phyloP scores from a whole-genome alignment of 2,329 filamentous ascomycete genomes.

The Fusarium lateritium region DNA sequence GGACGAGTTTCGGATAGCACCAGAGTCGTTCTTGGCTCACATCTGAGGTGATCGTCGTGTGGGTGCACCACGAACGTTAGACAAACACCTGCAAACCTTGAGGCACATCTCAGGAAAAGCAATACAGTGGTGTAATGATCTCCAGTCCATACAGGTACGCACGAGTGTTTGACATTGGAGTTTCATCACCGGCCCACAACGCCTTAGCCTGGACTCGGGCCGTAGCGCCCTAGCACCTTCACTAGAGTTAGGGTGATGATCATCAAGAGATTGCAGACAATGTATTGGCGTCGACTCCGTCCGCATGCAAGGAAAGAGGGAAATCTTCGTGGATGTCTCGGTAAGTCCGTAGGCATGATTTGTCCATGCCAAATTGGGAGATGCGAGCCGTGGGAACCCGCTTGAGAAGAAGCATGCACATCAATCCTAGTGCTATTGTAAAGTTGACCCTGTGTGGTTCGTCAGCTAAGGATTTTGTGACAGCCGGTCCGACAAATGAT shows the following conservation, averaged over 20 bases:
- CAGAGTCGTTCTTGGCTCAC: neutral
- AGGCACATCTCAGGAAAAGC: conserved; percentile 7
- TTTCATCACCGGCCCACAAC: conserved; percentile 29
- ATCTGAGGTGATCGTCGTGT: neutral
- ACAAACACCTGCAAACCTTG: conserved; percentile 12
- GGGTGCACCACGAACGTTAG: neutral
- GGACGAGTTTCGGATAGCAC: neutral
- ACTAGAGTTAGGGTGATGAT: conserved; percentile 2
- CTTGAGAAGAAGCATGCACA: conserved; percentile 5
- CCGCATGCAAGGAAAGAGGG: neutral
- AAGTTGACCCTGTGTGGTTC: neutral
- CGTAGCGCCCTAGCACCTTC: conserved; percentile 30
- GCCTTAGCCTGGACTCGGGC: conserved; percentile 22
- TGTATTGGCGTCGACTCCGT: neutral
- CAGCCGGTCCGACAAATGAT: neutral
- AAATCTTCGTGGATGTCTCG: neutral
- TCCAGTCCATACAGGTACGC: conserved; percentile 3
- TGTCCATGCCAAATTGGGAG: neutral
- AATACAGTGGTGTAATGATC: conserved; percentile 1
- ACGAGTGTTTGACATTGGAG: conserved; percentile 5
- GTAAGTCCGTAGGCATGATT: conserved; percentile 7
- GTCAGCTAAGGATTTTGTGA: neutral
- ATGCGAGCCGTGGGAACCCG: neutral
- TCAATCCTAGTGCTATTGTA: conserved; percentile 7
- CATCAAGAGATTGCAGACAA: conserved; percentile 3